Evolutionary conservation across 257 asterid genomes (phyloP).

Genomic region (Striga asiatica): DNA sequence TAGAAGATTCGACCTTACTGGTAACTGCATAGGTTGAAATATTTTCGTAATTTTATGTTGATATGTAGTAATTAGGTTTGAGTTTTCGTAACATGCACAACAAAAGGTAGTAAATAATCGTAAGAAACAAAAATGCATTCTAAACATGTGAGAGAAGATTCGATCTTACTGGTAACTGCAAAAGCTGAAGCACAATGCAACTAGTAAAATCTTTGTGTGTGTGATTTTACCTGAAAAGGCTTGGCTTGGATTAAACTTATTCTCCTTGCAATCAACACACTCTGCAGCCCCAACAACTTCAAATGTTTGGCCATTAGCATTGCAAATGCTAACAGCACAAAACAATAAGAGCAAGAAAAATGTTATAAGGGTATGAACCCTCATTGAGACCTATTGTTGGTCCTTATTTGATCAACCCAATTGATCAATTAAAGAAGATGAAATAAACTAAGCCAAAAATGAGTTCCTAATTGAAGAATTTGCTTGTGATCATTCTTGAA

Average conservation of each 20-base stretch:
- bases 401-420: background rate
- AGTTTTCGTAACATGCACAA: no score
- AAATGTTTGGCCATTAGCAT: constrained; percentile 27
- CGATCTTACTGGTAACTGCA: no score
- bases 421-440: background rate
- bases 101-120: no score
- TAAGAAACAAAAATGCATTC: no score
- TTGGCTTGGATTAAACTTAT: constrained; percentile 24
- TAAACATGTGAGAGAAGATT: no score
- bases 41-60: no score
- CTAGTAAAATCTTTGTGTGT: background rate
- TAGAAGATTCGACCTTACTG: no score
- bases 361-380: constrained; percentile 39
- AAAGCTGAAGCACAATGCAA: no score
- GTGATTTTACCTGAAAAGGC: constrained; percentile 36
- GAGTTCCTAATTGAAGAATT: no score
- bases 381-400: constrained; percentile 19
- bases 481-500: no score
- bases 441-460: background rate
- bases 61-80: no score
- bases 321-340: constrained; percentile 24
- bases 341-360: constrained; percentile 23
- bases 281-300: constrained; percentile 44
- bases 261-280: constrained; percentile 51
- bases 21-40: no score